Evolutionary conservation across 345 rosid species (phyloP).

Genomic region (Moricandia moricandioides): DNA sequence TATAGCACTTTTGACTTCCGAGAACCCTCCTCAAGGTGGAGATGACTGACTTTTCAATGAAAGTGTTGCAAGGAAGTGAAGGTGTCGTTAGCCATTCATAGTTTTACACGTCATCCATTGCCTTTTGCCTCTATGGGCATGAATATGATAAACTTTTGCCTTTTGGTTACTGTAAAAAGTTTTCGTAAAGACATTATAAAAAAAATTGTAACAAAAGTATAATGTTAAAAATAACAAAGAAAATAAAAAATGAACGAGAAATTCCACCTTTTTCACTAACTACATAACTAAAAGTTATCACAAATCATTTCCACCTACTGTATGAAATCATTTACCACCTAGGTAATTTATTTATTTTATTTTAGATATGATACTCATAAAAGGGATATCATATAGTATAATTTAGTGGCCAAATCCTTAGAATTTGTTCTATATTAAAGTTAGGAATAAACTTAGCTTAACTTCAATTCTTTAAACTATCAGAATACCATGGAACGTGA

Average conservation of each 20-base stretch:
- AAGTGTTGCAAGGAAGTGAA: constrained; percentile 17
- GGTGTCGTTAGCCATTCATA: constrained; percentile 4
- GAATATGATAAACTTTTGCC: too few relatives aligned
- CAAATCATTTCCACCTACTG: background rate
- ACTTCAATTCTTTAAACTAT: background rate
- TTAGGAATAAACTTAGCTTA: constrained; percentile 11
- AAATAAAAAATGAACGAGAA: background rate
- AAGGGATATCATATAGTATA: background rate
- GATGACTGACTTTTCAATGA: constrained; percentile 35
- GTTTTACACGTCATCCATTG: constrained; percentile 8
- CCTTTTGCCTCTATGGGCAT: background rate
- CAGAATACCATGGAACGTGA: background rate
- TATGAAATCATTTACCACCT: background rate
- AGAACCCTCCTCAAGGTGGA: background rate
- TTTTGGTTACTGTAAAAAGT: too few relatives aligned
- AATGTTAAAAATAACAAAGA: too few relatives aligned
- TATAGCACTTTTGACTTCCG: constrained; percentile 17
- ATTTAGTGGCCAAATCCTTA: background rate
- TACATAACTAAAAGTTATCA: background rate
- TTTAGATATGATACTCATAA: constrained; percentile 8
- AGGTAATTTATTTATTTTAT: background rate
- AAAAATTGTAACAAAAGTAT: too few relatives aligned
- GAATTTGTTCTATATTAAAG: constrained; percentile 16
- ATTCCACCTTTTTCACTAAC: background rate
- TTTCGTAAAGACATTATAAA: too few relatives aligned